Base-by-base conservation (phyloP, 176 grass and related monocot genomes). In the Oryza nivara region DNA sequence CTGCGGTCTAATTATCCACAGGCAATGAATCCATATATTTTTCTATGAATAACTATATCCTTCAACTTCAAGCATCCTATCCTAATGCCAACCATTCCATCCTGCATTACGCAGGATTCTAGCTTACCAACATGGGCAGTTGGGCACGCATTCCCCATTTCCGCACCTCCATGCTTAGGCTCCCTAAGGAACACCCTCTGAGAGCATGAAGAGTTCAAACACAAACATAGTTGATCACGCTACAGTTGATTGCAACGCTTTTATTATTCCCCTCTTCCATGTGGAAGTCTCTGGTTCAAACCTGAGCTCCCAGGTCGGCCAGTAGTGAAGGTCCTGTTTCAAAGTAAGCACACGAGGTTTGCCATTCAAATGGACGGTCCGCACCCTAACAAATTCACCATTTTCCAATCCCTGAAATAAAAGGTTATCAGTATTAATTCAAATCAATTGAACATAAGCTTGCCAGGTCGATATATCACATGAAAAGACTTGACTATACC, bases 321-420 rank as follows among this genome's bases (percentile, higher is more conserved):
- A 99, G 79, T 99, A 99, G 84, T 94, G 97, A 91, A 99, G 88
- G 72, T 99, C 90, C 87, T 99, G 96, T 78, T 99, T 99, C 78
- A 99, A 69, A 56, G 93, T 94, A 64, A 99, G 86, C 34, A 99
- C 96, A 0, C 93, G 96, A 65, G 96, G 96, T 82, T 96, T 99
- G 72, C 96, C 96, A 81, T 99, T 99, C 74, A 99, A 86, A 76
- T 96, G 93, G 67, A 99, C 93, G 0, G 93, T 99, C 78, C 68
- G 93, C 67, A 99, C 96, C 84, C 96, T 96, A 68, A 99, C 97
- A 67, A 99, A 99, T 67, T 99, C 92, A 67, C 91, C 90, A 63
- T 99, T 88, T 77, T 96, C 97, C 75, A 99, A 56, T 72, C 86
- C 97, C 97, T 99, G 85, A 80, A 13, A 5, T 51, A 73, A 78